phyloP scores from a whole-genome alignment of 1,139 yeast species.

The Magnusiomyces clavatus region DNA sequence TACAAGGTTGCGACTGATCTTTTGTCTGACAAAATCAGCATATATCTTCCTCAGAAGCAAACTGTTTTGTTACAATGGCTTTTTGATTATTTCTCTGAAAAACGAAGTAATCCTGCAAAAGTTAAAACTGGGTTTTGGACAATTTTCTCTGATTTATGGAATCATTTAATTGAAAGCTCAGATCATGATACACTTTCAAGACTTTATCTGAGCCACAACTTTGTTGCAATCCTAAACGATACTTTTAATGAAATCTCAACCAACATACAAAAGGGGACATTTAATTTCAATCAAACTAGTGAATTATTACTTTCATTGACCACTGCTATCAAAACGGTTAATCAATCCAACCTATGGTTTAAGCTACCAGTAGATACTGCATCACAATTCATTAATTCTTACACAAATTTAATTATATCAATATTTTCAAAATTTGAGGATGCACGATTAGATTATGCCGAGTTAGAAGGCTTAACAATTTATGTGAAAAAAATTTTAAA shows the following conservation, averaged over 20 bases:
- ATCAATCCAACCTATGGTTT: slow-evolving; percentile 14
- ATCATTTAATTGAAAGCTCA: slow-evolving; percentile 1
- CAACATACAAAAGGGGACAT: neutral
- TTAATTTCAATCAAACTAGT: neutral
- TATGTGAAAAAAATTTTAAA: neutral
- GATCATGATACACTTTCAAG: slow-evolving; percentile 15
- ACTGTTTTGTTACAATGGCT: slow-evolving; percentile 58
- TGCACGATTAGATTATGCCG: too few relatives aligned
- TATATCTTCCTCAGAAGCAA: slow-evolving; percentile 55
- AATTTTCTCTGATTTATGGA: slow-evolving; percentile 11
- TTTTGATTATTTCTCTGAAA: slow-evolving; percentile 48
- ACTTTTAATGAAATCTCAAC: slow-evolving; percentile 4
- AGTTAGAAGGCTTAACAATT: too few relatives aligned
- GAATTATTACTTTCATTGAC: slow-evolving; percentile 1
- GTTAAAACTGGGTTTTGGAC: slow-evolving; percentile 16
- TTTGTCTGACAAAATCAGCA: slow-evolving; percentile 34
- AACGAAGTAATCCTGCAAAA: slow-evolving; percentile 15
- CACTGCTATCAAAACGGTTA: slow-evolving; percentile 8
- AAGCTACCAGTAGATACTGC: slow-evolving; percentile 9
- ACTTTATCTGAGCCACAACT: slow-evolving; percentile 12
- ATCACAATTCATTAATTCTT: neutral
- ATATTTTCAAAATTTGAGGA: too few relatives aligned
- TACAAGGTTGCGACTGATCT: slow-evolving; percentile 38
- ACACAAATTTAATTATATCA: slow-evolving; percentile 1
- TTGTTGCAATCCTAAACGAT: slow-evolving; percentile 9